Conservation (phyloP, 768 basidiomycete genomes). For the Sporobolomyces pararoseus region DNA sequence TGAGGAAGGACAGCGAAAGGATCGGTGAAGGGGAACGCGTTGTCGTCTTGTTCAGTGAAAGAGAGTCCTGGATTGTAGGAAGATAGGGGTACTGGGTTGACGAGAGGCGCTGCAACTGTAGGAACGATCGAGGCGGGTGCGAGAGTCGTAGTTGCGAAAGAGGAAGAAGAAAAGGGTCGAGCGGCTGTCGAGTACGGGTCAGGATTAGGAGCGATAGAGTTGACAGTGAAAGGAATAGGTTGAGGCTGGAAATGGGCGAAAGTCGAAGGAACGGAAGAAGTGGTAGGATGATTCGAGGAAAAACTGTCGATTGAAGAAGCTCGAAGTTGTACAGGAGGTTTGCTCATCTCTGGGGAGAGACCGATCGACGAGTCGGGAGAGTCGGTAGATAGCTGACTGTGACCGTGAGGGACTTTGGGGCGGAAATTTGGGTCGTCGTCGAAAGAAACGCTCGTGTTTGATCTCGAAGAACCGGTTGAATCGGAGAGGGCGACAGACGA, state of each 20-base stretch:
- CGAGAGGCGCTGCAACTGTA: not conserved
- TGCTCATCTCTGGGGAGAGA: slow-evolving; percentile 4
- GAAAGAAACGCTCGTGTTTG: slow-evolving; percentile 23
- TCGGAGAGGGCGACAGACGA: not conserved
- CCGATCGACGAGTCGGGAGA: slow-evolving; percentile 31
- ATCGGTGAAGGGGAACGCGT: not conserved
- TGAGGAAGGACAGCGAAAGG: slow-evolving; percentile 12
- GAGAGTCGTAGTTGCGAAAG: slow-evolving; percentile 8
- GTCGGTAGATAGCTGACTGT: not conserved
- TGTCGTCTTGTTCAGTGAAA: slow-evolving; percentile 4
- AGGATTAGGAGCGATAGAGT: not conserved
- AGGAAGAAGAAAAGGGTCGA: slow-evolving; percentile 3
- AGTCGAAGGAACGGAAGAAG: not conserved
- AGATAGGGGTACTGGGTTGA: not conserved
- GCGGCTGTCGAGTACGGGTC: not conserved
- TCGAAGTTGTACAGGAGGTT: not conserved
- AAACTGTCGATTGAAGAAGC: not conserved
- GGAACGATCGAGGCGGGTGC: not conserved
- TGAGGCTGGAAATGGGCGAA: slow-evolving; percentile 34
- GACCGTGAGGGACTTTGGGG: not conserved
- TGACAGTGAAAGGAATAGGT: slow-evolving; percentile 15
- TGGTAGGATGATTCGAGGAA: not conserved
- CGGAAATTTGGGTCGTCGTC: slow-evolving; percentile 19
- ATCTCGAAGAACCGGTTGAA: slow-evolving; percentile 14
- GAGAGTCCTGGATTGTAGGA: not conserved